Conservation (phyloP, 257 asterid genomes). For the Marsdenia floribunda region DNA sequence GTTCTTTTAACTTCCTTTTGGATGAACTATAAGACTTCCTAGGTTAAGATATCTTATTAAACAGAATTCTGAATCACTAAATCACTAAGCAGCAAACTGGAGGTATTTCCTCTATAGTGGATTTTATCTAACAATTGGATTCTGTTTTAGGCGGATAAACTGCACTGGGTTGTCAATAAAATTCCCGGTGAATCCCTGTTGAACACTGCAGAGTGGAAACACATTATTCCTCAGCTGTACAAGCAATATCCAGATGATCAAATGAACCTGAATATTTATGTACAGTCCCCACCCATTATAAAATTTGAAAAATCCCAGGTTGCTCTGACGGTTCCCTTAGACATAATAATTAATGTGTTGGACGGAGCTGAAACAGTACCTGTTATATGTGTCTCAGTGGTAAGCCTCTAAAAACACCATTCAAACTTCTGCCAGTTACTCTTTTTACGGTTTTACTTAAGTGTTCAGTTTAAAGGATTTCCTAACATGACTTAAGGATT, state of each 20-base stretch:
- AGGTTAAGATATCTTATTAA: not conserved
- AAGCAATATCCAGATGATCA: slow-evolving; percentile 66
- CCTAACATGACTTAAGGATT: not conserved
- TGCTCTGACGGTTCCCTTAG: slow-evolving; percentile 44
- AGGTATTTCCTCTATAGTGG: not conserved
- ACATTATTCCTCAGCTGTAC: slow-evolving; percentile 79
- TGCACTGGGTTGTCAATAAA: slow-evolving; percentile 74
- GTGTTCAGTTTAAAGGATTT: not conserved
- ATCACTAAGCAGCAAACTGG: not conserved
- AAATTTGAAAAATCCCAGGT: slow-evolving; percentile 42
- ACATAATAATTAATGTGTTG: slow-evolving; percentile 57
- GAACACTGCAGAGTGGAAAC: slow-evolving; percentile 92
- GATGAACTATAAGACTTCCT: not conserved
- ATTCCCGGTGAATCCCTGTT: slow-evolving; percentile 59
- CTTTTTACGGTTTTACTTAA: not conserved
- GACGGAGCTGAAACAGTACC: slow-evolving; percentile 53
- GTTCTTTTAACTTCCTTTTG: slow-evolving; percentile 19
- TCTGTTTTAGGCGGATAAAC: slow-evolving; percentile 55
- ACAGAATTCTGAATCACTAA: not conserved
- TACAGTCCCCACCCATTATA: slow-evolving; percentile 52
- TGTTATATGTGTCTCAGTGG: slow-evolving; percentile 73
- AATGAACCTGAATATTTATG: slow-evolving; percentile 66
- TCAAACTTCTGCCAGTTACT: not conserved
- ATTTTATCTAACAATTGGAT: slow-evolving; percentile 13
- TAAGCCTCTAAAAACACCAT: slow-evolving; percentile 30